phyloP scores from a whole-genome alignment of 108 stramenopile genomes.

The Conticribra weissflogii region DNA sequence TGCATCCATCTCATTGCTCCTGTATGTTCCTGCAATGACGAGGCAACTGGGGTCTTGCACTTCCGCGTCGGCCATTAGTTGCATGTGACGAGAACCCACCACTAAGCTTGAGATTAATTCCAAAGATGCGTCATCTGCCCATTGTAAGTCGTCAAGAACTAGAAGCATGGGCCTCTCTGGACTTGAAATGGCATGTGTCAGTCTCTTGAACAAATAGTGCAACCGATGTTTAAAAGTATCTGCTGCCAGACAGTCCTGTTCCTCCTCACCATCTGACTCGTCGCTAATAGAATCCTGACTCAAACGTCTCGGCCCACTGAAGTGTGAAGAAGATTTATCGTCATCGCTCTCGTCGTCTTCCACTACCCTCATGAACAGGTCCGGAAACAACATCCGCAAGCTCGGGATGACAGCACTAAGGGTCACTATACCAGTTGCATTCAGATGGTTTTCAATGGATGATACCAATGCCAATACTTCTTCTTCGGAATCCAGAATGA shows the following conservation, averaged over 20 bases:
- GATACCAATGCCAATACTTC: not conserved
- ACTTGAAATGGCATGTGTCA: not conserved
- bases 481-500: not conserved
- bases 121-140: not conserved
- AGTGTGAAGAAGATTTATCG: too few relatives aligned
- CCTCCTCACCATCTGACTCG: not conserved
- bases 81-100: not conserved
- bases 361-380: not conserved
- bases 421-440: not conserved
- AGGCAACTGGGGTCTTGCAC: not conserved
- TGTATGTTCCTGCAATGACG: not conserved
- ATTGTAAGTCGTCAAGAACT: not conserved
- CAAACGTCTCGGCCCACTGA: too few relatives aligned
- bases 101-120: not conserved
- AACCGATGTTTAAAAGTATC: not conserved
- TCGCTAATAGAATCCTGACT: too few relatives aligned
- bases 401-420: not conserved
- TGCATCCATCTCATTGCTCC: not conserved
- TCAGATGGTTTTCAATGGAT: not conserved
- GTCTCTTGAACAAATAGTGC: not conserved
- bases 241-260: not conserved
- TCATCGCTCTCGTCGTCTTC: not conserved
- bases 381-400: not conserved
- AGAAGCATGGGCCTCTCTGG: not conserved
- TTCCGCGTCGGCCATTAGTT: not conserved